Evolutionary conservation across 2,329 filamentous ascomycete genomes (phyloP).

Genomic region (Biscogniauxia sp.): DNA sequence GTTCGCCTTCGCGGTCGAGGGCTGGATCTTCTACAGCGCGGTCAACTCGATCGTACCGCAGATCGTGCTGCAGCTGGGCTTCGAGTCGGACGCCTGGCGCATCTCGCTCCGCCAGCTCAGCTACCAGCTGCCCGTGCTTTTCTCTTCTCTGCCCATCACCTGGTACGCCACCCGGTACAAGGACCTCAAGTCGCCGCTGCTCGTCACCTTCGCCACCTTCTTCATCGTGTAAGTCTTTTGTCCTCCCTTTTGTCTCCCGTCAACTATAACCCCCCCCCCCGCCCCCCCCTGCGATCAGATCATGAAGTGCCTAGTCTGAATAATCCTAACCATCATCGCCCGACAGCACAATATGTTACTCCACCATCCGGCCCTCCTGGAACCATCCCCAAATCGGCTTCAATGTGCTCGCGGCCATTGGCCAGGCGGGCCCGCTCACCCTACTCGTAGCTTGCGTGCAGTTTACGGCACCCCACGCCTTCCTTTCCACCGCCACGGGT

Average conservation of each 20-base stretch:
- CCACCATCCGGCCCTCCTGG: constrained; percentile 43
- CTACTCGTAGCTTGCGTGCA: constrained; percentile 50
- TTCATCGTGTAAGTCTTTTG: constrained; percentile 40
- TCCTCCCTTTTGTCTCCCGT: background rate
- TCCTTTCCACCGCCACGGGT: constrained; percentile 51
- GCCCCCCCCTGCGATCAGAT: too few species aligned
- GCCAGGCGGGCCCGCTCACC: constrained; percentile 48
- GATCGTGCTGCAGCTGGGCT: constrained; percentile 48
- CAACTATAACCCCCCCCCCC: too few species aligned
- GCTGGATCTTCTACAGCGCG: constrained; percentile 57
- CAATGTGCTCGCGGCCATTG: constrained; percentile 46
- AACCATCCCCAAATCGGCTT: constrained; percentile 45
- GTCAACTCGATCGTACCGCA: constrained; percentile 51
- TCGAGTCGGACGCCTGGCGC: constrained; percentile 43
- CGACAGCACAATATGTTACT: constrained; percentile 40
- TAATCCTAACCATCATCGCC: constrained; percentile 18
- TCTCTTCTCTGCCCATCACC: constrained; percentile 42
- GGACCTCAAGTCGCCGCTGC: constrained; percentile 45
- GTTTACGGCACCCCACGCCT: constrained; percentile 52
- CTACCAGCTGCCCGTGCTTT: constrained; percentile 39
- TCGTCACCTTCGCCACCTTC: constrained; percentile 46
- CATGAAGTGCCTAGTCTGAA: too few species aligned
- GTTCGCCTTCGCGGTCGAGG: constrained; percentile 56
- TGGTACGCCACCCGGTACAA: constrained; percentile 47
- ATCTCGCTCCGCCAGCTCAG: constrained; percentile 49